These are phyloP conservation scores for Glutinoglossum americanum DNA, from an alignment of 495 filamentous ascomycete genomes.

Conservation along the genomic window DNA sequence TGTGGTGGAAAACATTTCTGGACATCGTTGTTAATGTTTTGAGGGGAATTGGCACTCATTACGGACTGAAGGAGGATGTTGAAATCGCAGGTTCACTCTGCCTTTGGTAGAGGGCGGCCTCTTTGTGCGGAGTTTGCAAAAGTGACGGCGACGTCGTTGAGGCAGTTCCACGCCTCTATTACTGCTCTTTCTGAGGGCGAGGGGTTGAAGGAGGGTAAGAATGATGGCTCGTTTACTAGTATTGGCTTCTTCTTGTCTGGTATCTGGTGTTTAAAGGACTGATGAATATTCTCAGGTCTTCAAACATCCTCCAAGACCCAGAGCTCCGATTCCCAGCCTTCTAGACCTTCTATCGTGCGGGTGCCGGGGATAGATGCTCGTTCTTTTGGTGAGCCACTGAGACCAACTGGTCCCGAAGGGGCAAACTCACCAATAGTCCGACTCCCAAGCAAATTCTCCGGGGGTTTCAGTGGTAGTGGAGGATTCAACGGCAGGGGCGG, in stretches of 20 bases:
- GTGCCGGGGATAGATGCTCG: not conserved
- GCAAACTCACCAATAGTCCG: not conserved
- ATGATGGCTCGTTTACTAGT: not conserved
- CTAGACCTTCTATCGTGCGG: not conserved
- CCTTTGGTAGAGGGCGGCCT: constrained; percentile 12
- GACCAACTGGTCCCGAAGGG: not conserved
- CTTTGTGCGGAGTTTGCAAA: constrained; percentile 13
- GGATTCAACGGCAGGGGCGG: not conserved
- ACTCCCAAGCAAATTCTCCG: not conserved
- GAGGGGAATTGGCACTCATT: not conserved
- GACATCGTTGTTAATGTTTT: too few species aligned
- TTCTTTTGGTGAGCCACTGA: not conserved
- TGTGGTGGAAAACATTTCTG: too few species aligned
- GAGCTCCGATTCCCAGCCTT: not conserved
- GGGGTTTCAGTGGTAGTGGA: not conserved
- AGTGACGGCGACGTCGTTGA: constrained; percentile 21
- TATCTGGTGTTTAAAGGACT: not conserved
- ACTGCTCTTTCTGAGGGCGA: not conserved
- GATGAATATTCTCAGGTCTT: not conserved
- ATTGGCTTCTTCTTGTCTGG: not conserved
- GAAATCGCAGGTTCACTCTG: constrained; percentile 15
- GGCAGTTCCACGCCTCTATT: constrained; percentile 13
- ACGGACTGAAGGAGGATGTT: not conserved
- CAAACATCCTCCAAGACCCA: not conserved
- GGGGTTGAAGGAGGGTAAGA: not conserved